These are phyloP conservation scores for Nannochloropsis salina DNA, from an alignment of 108 stramenopile genomes.

Conservation along the genomic window DNA sequence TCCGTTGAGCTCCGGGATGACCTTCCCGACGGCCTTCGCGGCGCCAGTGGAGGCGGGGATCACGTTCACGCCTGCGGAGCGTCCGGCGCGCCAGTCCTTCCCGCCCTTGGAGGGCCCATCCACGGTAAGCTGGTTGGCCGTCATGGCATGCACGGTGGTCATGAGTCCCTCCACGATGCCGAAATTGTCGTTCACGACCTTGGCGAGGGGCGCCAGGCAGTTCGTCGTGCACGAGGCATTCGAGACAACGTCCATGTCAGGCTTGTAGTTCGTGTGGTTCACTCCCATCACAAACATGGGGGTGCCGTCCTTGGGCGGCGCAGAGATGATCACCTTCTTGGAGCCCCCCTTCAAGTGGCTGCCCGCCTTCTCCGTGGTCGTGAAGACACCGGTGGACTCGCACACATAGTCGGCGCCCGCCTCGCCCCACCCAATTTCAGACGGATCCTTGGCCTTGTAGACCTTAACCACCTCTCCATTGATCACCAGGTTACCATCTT, in stretches of 20 bases:
- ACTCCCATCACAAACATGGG: conserved; percentile 61
- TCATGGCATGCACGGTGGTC: conserved; percentile 60
- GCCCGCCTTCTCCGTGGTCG: conserved; percentile 51
- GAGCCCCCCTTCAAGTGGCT: conserved; percentile 58
- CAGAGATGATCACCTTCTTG: conserved; percentile 59
- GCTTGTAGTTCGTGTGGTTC: conserved; percentile 52
- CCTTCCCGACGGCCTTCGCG: conserved; percentile 59
- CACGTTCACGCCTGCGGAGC: conserved; percentile 55
- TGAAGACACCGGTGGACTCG: conserved; percentile 58
- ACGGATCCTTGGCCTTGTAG: conserved; percentile 48
- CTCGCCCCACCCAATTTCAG: conserved; percentile 51
- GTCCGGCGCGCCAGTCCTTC: conserved; percentile 66
- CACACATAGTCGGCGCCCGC: conserved; percentile 55
- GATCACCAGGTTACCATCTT: conserved; percentile 48
- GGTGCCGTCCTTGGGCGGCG: conserved; percentile 54
- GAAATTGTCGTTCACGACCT: conserved; percentile 58
- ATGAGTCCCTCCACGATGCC: conserved; percentile 58
- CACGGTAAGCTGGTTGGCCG: conserved; percentile 57
- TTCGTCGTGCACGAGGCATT: conserved; percentile 60
- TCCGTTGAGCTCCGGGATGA: conserved; percentile 50
- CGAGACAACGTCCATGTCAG: conserved; percentile 52
- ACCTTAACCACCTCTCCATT: conserved; percentile 44
- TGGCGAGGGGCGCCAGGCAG: conserved; percentile 56
- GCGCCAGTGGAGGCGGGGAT: conserved; percentile 58
- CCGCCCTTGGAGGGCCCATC: conserved; percentile 57